A percentile compares a stretch with the other conserved stretches of the same genome.
Conservation (phyloP, 768 basidiomycete genomes). For the Suillus occidentalis region DNA sequence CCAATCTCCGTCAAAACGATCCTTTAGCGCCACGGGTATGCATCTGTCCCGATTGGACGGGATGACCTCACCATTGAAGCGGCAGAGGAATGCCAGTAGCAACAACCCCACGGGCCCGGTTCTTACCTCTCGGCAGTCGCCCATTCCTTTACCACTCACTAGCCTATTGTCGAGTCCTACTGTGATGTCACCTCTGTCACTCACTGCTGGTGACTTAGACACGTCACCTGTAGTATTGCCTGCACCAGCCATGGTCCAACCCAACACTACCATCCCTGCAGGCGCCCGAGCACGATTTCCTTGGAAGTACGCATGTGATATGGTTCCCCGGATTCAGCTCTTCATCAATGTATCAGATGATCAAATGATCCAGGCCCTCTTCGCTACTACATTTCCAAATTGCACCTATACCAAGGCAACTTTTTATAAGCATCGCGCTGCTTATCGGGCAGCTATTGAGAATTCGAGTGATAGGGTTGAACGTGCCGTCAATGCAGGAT, state of each 20-base stretch:
- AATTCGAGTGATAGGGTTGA: not conserved
- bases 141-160: not conserved
- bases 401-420: not conserved
- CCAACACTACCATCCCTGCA: not conserved
- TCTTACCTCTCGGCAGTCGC: not conserved
- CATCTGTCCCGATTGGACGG: not conserved
- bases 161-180: too few relatives aligned
- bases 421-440: not conserved
- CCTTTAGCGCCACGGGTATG: not conserved
- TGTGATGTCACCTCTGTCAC: not conserved
- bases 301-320: not conserved
- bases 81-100: not conserved
- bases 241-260: not conserved
- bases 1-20: not conserved
- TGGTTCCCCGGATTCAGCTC: not conserved
- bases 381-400: not conserved
- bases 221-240: not conserved
- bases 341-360: not conserved
- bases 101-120: too few relatives aligned
- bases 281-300: not conserved
- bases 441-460: not conserved
- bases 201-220: not conserved
- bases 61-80: not conserved
- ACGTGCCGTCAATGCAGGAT: not conserved
- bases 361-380: not conserved